Conservation (phyloP, 2,329 filamentous ascomycete species). For the Chaetomiaceae sp. region DNA sequence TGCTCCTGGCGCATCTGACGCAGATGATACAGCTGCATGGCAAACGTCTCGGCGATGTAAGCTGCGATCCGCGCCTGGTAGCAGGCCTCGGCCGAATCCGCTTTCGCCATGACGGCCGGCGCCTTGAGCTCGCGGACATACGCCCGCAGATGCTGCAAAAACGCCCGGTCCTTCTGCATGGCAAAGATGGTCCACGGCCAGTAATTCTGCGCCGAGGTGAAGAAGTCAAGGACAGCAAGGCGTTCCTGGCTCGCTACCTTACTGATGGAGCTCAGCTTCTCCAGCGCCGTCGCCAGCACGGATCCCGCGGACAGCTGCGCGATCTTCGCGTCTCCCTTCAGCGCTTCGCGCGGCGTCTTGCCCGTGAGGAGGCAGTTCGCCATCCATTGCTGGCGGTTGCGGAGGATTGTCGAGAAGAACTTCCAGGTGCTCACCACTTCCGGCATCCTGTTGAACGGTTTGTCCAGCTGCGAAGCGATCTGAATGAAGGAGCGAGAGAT, state of each 20-base stretch:
- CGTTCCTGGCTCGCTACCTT: slow-evolving; percentile 59
- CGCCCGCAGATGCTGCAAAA: slow-evolving; percentile 64
- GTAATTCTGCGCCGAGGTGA: slow-evolving; percentile 82
- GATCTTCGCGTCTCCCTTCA: slow-evolving; percentile 51
- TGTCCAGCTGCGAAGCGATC: slow-evolving; percentile 69
- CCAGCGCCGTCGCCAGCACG: slow-evolving; percentile 67
- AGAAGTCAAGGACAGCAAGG: slow-evolving; percentile 75
- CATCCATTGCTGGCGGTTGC: slow-evolving; percentile 92
- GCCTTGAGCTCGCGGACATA: slow-evolving; percentile 59
- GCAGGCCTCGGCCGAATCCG: slow-evolving; percentile 51
- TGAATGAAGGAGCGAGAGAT: slow-evolving; percentile 80
- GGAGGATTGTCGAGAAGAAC: slow-evolving; percentile 78
- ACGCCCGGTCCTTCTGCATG: slow-evolving; percentile 64
- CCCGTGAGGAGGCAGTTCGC: slow-evolving; percentile 89
- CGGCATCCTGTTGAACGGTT: slow-evolving; percentile 59
- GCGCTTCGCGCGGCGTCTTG: slow-evolving; percentile 69
- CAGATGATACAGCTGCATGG: slow-evolving; percentile 83
- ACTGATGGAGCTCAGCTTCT: slow-evolving; percentile 60
- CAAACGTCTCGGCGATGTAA: slow-evolving; percentile 78
- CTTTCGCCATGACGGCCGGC: slow-evolving; percentile 45
- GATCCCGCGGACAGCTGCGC: slow-evolving; percentile 50
- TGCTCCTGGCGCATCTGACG: slow-evolving; percentile 66
- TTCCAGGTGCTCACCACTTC: slow-evolving; percentile 72
- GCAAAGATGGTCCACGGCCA: slow-evolving; percentile 92
- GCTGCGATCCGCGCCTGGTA: slow-evolving; percentile 68